These are phyloP conservation scores for Centrapalus pauciflorus DNA, from an alignment of 129 eudicot species.

Conservation along the genomic window DNA sequence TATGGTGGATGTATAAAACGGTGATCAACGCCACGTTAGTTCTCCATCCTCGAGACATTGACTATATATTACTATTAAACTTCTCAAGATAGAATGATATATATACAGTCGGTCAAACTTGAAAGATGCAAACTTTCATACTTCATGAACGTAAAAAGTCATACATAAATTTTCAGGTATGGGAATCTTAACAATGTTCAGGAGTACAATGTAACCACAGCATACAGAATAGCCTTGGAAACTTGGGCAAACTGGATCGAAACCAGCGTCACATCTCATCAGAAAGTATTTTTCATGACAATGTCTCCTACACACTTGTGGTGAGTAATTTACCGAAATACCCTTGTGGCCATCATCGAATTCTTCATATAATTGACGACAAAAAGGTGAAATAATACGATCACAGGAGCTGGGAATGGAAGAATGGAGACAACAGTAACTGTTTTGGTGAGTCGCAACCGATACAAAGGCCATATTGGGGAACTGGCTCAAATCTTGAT, in stretches of 20 bases:
- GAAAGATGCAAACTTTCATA: neutral
- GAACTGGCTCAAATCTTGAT: slow-evolving; percentile 81
- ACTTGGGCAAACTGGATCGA: slow-evolving; percentile 95
- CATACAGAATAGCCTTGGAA: slow-evolving; percentile 78
- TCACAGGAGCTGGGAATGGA: slow-evolving; percentile 95
- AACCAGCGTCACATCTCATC: slow-evolving; percentile 52
- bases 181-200: slow-evolving; percentile 43
- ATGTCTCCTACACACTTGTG: slow-evolving; percentile 97
- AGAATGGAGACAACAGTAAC: slow-evolving; percentile 70
- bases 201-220: slow-evolving; percentile 74
- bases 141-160: neutral
- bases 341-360: neutral
- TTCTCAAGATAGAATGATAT: neutral
- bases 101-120: too few species aligned
- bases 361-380: neutral
- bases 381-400: neutral
- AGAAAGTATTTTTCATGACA: slow-evolving; percentile 73
- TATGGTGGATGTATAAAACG: slow-evolving; percentile 99
- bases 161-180: slow-evolving; percentile 31
- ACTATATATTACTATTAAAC: neutral
- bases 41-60: neutral
- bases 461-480: slow-evolving; percentile 74
- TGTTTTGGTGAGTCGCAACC: slow-evolving; percentile 74
- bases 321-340: slow-evolving; percentile 38
- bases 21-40: slow-evolving; percentile 76